Evolutionary conservation across 768 basidiomycete genomes (phyloP).

Genomic region (Podaxis sp.): DNA sequence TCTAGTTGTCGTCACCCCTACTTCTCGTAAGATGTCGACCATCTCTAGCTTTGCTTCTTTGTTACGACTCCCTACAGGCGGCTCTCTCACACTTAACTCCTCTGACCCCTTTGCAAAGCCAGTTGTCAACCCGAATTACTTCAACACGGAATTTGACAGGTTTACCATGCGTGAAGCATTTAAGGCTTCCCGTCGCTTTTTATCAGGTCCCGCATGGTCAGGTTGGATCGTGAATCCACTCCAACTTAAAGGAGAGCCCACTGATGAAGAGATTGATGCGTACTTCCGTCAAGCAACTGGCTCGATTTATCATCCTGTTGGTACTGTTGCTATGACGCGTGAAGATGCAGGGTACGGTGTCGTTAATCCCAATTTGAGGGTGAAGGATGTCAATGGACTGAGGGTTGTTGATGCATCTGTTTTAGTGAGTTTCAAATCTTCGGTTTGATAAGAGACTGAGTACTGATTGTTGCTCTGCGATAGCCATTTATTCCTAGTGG

Average conservation of each 20-base stretch:
- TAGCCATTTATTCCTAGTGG: slow-evolving; percentile 18
- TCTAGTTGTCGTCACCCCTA: slow-evolving; percentile 25
- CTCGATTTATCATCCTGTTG: slow-evolving; percentile 25
- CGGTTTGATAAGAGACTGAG: not conserved
- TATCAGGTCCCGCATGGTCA: slow-evolving; percentile 20
- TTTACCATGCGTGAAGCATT: slow-evolving; percentile 22
- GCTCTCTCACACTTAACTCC: slow-evolving; percentile 19
- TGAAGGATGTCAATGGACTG: slow-evolving; percentile 32
- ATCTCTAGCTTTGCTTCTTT: not conserved
- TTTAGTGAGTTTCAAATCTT: not conserved
- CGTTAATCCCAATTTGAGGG: slow-evolving; percentile 23
- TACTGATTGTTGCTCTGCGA: not conserved
- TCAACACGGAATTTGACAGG: slow-evolving; percentile 42
- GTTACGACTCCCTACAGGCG: slow-evolving; percentile 15
- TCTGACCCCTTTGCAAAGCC: slow-evolving; percentile 47
- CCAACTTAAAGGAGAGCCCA: slow-evolving; percentile 14
- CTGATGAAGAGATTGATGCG: slow-evolving; percentile 28
- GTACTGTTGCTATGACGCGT: slow-evolving; percentile 30
- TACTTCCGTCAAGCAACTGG: slow-evolving; percentile 21
- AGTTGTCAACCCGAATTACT: slow-evolving; percentile 48
- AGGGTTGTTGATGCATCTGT: slow-evolving; percentile 38
- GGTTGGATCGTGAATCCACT: slow-evolving; percentile 20
- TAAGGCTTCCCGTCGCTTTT: slow-evolving; percentile 18
- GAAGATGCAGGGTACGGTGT: slow-evolving; percentile 19
- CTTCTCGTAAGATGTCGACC: slow-evolving; percentile 22